These are phyloP conservation scores for Mucuna pruriens DNA, from an alignment of 306 rosid genomes.

Conservation along the genomic window DNA sequence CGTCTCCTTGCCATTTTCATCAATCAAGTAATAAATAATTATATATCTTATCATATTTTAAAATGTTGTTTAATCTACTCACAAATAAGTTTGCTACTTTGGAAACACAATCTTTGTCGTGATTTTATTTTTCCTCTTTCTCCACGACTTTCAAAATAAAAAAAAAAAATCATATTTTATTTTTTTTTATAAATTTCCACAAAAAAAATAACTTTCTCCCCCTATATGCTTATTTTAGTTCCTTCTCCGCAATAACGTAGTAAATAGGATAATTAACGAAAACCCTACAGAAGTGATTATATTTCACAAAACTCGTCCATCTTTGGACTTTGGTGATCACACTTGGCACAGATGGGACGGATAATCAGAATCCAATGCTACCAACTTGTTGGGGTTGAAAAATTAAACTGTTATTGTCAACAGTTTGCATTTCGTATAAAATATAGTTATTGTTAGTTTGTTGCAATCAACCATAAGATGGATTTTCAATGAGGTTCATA, in stretches of 20 bases:
- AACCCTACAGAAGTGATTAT: not conserved
- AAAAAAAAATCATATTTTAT: no score
- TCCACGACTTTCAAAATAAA: no score
- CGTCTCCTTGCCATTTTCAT: no score
- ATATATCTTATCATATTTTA: no score
- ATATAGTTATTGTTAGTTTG: not conserved
- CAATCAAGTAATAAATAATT: no score
- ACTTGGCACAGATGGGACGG: not conserved
- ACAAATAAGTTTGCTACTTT: no score
- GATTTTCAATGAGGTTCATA: constrained; percentile 26
- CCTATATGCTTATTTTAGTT: not conserved
- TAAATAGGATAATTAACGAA: not conserved
- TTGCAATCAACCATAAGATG: not conserved
- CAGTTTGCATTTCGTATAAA: not conserved
- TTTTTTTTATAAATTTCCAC: no score
- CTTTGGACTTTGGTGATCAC: not conserved
- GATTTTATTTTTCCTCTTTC: no score
- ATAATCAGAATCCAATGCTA: not conserved
- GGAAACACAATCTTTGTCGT: no score
- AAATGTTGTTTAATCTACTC: no score
- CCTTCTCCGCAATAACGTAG: not conserved
- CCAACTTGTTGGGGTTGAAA: not conserved
- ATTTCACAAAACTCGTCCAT: not conserved
- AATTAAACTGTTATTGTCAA: not conserved
- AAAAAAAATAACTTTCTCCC: not conserved